Base-by-base conservation (phyloP, 495 filamentous ascomycete genomes). In the Aspergillus heteromorphus region DNA sequence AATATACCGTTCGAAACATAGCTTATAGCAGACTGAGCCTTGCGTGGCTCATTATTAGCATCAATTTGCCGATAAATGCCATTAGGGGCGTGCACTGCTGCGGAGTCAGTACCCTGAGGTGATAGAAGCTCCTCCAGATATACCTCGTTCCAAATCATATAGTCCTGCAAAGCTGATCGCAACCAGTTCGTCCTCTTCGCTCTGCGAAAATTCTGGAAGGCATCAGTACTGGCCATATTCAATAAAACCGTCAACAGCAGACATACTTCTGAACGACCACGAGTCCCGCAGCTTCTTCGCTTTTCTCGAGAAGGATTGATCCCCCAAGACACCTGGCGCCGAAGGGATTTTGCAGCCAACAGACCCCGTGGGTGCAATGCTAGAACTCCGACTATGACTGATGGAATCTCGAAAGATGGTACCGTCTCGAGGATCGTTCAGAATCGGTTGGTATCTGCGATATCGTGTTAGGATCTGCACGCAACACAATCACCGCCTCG, bases 141-240 rank as follows among this genome's bases (percentile, higher is more conserved):
- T 50, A 64, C 66, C 64, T 58, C 57, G 54, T 52, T 70, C 67
- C 31, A 70, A 38, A 36, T 70, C 65, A 47, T 68, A 66, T 21
- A 65, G 20, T n/a, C 61, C 59, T 21, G 65, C 56, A 58, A 70
- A 70, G 27, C 63, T 63, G 21, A 70, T 62, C 1, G 67, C 67
- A 10, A 70, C 40, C 13, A 70, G 43, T 51, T 70, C 67, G 41
- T 66, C 63, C 47, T 70, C 67, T 34, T 69, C 66, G 20, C 64
- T 43, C 19, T 65, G 65, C 9, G 60, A 62, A 8, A 62, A 27
- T 38, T 65, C 64, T 69, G 2, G 7, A 19, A 5, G 23, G 6
- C 38, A 36, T 66, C 40, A 65, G 55, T 13, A 23, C 2, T 19
- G 16, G 16, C 18, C 14, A 17, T 11, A 11, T 13, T 8, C 23